phyloP scores from a whole-genome alignment of 805 yeast species.

The Saccharomycopsis olivae region DNA sequence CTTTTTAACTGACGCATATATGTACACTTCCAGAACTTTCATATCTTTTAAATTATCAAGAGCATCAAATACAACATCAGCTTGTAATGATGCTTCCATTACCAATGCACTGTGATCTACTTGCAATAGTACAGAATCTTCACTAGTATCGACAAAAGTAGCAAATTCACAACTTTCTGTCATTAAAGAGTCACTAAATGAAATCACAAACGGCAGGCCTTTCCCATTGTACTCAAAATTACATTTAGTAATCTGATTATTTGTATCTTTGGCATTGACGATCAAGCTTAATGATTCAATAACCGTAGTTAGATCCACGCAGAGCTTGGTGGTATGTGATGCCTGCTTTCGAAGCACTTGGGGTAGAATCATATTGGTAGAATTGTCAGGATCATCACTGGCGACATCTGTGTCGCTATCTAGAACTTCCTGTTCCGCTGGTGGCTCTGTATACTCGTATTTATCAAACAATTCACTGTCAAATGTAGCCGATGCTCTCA shows the following conservation, averaged over 20 bases:
- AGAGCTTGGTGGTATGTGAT: too few species aligned
- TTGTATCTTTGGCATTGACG: too few species aligned
- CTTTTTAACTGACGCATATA: conserved; percentile 29
- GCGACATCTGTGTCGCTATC: too few species aligned
- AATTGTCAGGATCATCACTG: too few species aligned
- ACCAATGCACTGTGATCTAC: conserved; percentile 33
- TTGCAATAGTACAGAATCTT: conserved; percentile 26
- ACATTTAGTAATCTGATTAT: too few species aligned
- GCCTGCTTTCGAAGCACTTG: too few species aligned
- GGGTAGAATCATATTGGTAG: too few species aligned
- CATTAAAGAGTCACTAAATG: conserved; percentile 43
- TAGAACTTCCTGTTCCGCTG: too few species aligned
- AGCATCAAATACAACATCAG: conserved; percentile 42
- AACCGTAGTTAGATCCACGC: conserved; percentile 36
- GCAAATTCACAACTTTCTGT: conserved; percentile 48
- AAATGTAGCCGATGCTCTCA: too few species aligned
- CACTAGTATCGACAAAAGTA: conserved; percentile 32
- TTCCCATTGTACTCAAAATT: conserved; percentile 38
- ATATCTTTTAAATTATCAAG: conserved; percentile 47
- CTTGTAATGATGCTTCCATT: conserved; percentile 43
- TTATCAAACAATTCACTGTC: too few species aligned
- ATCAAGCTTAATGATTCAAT: conserved; percentile 43
- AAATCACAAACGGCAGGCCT: conserved; percentile 44
- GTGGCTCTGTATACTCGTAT: too few species aligned
- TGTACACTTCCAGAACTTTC: conserved; percentile 38